Percentiles rank a stretch among this genome's conserved stretches.
Conservation (phyloP, 2,329 filamentous ascomycete genomes). For the Trichoderma aggressivum region DNA sequence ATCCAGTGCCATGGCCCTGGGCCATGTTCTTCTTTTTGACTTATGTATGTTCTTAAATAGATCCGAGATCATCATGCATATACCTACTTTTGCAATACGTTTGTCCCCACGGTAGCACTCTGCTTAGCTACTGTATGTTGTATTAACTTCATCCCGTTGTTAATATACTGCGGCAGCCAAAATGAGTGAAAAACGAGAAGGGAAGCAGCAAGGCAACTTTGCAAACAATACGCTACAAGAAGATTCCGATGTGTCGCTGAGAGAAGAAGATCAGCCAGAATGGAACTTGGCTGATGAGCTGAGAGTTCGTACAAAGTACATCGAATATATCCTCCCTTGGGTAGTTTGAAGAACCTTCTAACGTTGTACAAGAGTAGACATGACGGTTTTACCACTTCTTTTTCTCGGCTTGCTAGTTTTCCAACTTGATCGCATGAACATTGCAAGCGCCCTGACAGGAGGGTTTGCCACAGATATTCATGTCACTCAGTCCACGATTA, state of each 20-base stretch:
- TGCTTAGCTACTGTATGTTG: background rate
- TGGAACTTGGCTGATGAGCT: background rate
- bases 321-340: background rate
- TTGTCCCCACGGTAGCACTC: background rate
- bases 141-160: background rate
- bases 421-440: slow-evolving; percentile 41
- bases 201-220: background rate
- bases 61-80: background rate
- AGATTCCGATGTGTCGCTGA: background rate
- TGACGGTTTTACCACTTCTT: slow-evolving; percentile 46
- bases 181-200: background rate
- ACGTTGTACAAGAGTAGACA: slow-evolving; percentile 39
- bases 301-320: background rate
- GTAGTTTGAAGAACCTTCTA: background rate
- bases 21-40: background rate
- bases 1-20: background rate
- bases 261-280: background rate
- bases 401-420: slow-evolving; percentile 49
- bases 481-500: slow-evolving; percentile 50
- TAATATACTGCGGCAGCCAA: background rate
- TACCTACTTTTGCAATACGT: background rate
- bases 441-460: slow-evolving; percentile 47
- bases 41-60: background rate
- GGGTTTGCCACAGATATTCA: slow-evolving; percentile 49
- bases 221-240: background rate